Evolutionary conservation across 73 alveolate genomes (phyloP).

Genomic region (Durusdinium trenchii): DNA sequence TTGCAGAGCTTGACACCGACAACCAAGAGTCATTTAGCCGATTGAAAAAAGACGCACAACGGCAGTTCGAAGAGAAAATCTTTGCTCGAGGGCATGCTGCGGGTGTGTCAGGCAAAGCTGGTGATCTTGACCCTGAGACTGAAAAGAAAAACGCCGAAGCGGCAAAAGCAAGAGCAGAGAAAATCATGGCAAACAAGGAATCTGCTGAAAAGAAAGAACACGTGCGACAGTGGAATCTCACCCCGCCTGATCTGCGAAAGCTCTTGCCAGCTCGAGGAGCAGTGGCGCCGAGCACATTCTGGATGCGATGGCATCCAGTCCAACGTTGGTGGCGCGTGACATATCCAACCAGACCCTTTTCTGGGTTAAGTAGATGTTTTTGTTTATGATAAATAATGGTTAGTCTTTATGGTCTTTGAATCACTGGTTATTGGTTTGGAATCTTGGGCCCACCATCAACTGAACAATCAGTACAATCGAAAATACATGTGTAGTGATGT

Average conservation of each 20-base stretch:
- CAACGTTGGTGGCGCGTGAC: neutral
- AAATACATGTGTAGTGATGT: no score
- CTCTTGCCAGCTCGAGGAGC: slow-evolving; percentile 15
- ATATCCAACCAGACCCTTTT: neutral
- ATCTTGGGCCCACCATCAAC: no score
- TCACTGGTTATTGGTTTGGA: no score
- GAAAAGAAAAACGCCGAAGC: neutral
- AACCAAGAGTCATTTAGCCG: neutral
- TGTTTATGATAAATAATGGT: no score
- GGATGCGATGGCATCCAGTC: slow-evolving; percentile 28
- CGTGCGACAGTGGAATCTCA: neutral
- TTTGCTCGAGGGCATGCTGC: neutral
- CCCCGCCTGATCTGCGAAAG: neutral
- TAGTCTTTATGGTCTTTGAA: no score
- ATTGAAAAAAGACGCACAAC: neutral
- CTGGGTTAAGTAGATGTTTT: no score
- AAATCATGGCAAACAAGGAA: no score
- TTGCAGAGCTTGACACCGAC: neutral
- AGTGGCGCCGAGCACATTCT: neutral
- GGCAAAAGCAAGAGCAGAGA: no score
- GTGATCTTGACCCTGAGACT: neutral
- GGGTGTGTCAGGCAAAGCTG: neutral
- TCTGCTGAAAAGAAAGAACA: neutral
- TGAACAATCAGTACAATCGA: no score
- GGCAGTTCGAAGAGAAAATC: neutral